A percentile compares a stretch with the other conserved stretches of the same genome.
Conservation (phyloP, 495 filamentous ascomycete species). For the Podospora australis region DNA sequence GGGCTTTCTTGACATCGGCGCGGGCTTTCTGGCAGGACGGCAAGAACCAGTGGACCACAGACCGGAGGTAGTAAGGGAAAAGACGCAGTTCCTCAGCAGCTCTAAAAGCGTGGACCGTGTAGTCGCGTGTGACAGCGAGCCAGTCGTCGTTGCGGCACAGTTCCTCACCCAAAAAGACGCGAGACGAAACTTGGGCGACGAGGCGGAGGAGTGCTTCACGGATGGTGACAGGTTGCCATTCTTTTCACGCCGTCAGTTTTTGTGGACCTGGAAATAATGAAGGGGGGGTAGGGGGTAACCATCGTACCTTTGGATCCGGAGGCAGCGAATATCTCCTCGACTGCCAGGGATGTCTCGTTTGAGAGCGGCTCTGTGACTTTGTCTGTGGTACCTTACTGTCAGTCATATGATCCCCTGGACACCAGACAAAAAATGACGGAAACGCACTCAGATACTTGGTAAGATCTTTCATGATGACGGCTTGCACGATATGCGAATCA, state of each 20-base stretch:
- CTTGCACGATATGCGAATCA: slow-evolving; percentile 25
- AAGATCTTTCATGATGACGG: slow-evolving; percentile 40
- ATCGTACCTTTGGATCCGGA: too few species aligned
- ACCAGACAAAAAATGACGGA: background rate
- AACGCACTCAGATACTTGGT: slow-evolving; percentile 39
- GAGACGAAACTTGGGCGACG: slow-evolving; percentile 37
- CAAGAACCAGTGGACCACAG: slow-evolving; percentile 29
- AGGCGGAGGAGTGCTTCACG: slow-evolving; percentile 21
- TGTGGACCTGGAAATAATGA: too few species aligned
- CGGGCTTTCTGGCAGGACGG: slow-evolving; percentile 23
- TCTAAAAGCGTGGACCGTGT: slow-evolving; percentile 27
- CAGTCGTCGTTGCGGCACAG: slow-evolving; percentile 40
- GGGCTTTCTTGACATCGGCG: slow-evolving; percentile 16
- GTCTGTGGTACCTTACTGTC: slow-evolving; percentile 10
- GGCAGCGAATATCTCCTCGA: slow-evolving; percentile 27
- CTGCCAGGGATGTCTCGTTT: slow-evolving; percentile 33
- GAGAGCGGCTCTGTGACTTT: slow-evolving; percentile 31
- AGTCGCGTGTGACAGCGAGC: slow-evolving; percentile 35
- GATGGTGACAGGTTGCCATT: slow-evolving; percentile 23
- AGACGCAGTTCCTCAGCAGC: slow-evolving; percentile 26
- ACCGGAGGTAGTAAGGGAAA: slow-evolving; percentile 28
- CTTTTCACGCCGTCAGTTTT: slow-evolving; percentile 8
- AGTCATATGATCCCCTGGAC: background rate
- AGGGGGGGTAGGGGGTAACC: too few species aligned
- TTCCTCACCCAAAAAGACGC: slow-evolving; percentile 44